Evolutionary conservation across 2,329 filamentous ascomycete genomes (phyloP).

Genomic region (Shiraia bambusicola): DNA sequence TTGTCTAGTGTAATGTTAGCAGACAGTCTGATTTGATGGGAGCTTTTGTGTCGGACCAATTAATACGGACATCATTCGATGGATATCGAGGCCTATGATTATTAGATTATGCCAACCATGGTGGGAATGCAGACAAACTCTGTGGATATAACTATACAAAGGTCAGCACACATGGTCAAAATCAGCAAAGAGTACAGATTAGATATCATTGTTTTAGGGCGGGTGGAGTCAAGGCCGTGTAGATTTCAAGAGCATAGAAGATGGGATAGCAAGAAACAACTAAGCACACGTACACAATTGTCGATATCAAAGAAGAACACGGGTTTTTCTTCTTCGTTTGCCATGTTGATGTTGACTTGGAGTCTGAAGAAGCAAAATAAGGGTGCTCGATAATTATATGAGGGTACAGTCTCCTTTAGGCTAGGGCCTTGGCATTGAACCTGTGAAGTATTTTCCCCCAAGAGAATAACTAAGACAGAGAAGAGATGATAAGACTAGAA

Average conservation of each 20-base stretch:
- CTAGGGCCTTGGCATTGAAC: too few species aligned
- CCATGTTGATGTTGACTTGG: constrained; percentile 19
- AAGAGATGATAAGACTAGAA: too few species aligned
- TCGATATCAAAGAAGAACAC: constrained; percentile 90
- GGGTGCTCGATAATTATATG: too few species aligned
- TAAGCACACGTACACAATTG: constrained; percentile 70
- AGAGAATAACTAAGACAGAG: too few species aligned
- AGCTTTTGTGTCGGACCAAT: constrained; percentile 55
- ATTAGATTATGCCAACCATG: constrained; percentile 12
- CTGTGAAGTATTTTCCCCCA: too few species aligned
- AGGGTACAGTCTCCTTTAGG: too few species aligned
- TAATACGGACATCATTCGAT: constrained; percentile 82
- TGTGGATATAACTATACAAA: constrained; percentile 71
- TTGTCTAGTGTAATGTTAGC: constrained; percentile 46
- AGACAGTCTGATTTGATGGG: not conserved
- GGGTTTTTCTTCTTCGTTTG: constrained; percentile 44
- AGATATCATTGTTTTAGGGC: not conserved
- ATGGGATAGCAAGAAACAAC: not conserved
- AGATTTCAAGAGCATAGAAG: not conserved
- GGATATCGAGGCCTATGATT: constrained; percentile 70
- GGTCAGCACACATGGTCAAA: too few species aligned
- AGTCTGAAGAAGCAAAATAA: not conserved
- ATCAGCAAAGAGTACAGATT: too few species aligned
- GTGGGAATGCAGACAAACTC: constrained; percentile 55
- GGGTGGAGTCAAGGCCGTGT: not conserved